Percentiles rank a stretch among this genome's conserved stretches.
These are phyloP conservation scores for Daldinia childiae DNA, from an alignment of 495 filamentous ascomycete genomes.

Conservation along the genomic window DNA sequence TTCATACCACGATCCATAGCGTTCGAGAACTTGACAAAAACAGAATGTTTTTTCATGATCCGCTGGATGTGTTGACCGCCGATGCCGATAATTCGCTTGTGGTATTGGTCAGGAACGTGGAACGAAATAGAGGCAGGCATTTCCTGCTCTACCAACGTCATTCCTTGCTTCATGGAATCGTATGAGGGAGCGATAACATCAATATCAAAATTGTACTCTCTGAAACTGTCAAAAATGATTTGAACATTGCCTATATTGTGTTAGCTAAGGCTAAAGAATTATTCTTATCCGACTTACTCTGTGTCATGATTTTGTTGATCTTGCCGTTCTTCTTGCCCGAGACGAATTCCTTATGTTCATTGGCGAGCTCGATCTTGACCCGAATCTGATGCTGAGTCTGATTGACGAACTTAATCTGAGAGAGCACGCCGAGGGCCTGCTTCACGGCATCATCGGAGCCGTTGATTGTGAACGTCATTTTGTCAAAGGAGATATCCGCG, in stretches of 20 bases:
- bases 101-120: constrained; percentile 99
- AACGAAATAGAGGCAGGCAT: constrained; percentile 99
- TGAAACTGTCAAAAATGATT: constrained; percentile 98
- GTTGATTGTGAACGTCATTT: constrained; percentile 90
- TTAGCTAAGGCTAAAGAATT: constrained; percentile 1
- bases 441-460: constrained; percentile 97
- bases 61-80: constrained; percentile 98
- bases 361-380: constrained; percentile 97
- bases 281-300: constrained; percentile 65
- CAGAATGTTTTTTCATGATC: constrained; percentile 99
- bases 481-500: constrained; percentile 93
- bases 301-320: constrained; percentile 99
- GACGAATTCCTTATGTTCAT: constrained; percentile 99
- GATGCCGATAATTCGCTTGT: constrained; percentile 99
- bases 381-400: constrained; percentile 90
- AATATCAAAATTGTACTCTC: constrained; percentile 99
- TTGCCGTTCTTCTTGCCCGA: constrained; percentile 99
- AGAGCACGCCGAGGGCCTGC: constrained; percentile 88
- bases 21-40: constrained; percentile 99
- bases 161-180: constrained; percentile 88
- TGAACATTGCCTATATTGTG: constrained; percentile 78
- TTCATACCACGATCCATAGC: constrained; percentile 86
- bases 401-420: constrained; percentile 88
- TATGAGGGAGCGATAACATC: constrained; percentile 93
- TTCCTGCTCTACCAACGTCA: constrained; percentile 95